phyloP scores from a whole-genome alignment of 2,329 filamentous ascomycete genomes.

The Phialophora chinensis region DNA sequence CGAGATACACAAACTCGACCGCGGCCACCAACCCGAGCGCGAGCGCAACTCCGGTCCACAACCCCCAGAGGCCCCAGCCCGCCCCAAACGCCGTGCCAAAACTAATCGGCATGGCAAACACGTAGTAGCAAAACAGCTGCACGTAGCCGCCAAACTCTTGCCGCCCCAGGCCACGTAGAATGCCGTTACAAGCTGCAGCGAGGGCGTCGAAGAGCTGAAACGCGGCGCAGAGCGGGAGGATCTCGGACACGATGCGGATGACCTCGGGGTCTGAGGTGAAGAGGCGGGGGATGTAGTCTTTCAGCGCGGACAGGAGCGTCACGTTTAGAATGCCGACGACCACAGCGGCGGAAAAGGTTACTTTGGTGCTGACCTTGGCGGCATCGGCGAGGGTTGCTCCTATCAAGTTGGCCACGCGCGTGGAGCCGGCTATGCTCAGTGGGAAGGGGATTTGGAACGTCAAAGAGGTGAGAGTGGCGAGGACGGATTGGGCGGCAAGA shows the following conservation, averaged over 20 bases:
- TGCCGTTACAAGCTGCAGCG: constrained; percentile 78
- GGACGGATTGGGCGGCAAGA: constrained; percentile 85
- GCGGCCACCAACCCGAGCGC: constrained; percentile 66
- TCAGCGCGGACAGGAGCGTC: constrained; percentile 68
- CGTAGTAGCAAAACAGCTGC: constrained; percentile 85
- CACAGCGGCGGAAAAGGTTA: constrained; percentile 70
- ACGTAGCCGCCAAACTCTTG: constrained; percentile 91
- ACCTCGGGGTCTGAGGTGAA: constrained; percentile 78
- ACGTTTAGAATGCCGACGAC: constrained; percentile 82
- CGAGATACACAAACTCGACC: constrained; percentile 64
- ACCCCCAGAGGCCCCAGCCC: constrained; percentile 75
- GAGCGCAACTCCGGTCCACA: constrained; percentile 80
- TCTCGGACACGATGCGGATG: constrained; percentile 68
- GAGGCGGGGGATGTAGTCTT: constrained; percentile 75
- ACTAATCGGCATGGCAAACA: constrained; percentile 81
- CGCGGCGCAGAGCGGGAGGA: constrained; percentile 80
- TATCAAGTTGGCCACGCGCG: constrained; percentile 88
- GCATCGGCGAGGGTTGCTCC: constrained; percentile 82
- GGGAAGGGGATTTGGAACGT: constrained; percentile 94
- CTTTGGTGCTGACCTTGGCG: constrained; percentile 79
- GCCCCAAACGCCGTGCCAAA: constrained; percentile 79
- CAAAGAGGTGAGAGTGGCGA: constrained; percentile 77
- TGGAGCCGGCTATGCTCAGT: constrained; percentile 84
- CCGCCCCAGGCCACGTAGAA: constrained; percentile 83
- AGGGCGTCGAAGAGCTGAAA: constrained; percentile 91